phyloP scores from a whole-genome alignment of 345 rosid species.

The Sonneratia caseolaris region DNA sequence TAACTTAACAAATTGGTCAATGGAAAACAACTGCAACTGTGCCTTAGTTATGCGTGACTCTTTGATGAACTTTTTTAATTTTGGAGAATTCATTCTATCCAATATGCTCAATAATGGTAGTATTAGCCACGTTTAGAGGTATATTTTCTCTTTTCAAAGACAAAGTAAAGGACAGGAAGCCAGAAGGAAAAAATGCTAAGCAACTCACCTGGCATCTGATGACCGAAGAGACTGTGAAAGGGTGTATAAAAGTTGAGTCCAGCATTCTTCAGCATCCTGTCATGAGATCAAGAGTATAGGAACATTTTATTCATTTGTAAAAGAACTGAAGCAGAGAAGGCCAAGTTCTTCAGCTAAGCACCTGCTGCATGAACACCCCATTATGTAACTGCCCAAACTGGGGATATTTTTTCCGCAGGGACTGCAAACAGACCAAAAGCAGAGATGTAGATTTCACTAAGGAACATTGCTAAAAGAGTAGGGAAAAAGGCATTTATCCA shows the following conservation, averaged over 20 bases:
- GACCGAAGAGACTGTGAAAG: constrained; percentile 82
- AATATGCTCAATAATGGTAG: background rate
- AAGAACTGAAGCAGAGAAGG: background rate
- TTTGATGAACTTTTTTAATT: background rate
- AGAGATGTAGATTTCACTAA: background rate
- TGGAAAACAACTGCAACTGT: background rate
- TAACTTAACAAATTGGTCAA: background rate
- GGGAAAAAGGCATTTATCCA: background rate
- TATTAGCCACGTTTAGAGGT: background rate
- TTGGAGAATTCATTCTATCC: background rate
- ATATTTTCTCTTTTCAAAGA: background rate
- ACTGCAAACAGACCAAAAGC: constrained; percentile 31
- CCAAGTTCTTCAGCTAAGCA: constrained; percentile 9
- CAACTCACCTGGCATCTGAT: constrained; percentile 39
- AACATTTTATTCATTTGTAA: background rate
- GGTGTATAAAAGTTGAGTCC: constrained; percentile 88
- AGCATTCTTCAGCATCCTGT: constrained; percentile 99
- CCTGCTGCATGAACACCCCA: constrained; percentile 97
- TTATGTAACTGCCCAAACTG: constrained; percentile 91
- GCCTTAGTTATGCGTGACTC: background rate
- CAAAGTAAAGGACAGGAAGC: background rate
- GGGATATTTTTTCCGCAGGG: constrained; percentile 83
- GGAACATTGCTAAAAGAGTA: background rate
- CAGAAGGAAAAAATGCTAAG: background rate
- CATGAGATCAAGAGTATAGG: background rate